Evolutionary conservation across 768 basidiomycete genomes (phyloP).

Genomic region (Rhodotorula babjevae): DNA sequence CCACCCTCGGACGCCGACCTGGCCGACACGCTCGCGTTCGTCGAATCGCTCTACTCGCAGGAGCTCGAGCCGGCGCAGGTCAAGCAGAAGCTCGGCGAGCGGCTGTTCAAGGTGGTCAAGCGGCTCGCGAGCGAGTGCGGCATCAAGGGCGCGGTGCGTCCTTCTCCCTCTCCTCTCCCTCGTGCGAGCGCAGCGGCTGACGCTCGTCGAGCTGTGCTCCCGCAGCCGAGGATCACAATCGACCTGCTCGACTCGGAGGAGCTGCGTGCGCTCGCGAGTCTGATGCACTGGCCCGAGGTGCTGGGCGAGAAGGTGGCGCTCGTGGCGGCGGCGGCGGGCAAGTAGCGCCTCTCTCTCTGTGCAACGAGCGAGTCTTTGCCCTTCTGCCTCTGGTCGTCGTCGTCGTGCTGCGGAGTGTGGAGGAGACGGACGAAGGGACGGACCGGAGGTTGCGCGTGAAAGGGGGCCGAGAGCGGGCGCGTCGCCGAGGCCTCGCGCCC

Average conservation of each 20-base stretch:
- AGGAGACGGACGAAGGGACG: no score
- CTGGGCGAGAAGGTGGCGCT: slow-evolving; percentile 65
- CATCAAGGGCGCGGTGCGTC: slow-evolving; percentile 63
- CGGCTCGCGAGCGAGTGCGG: slow-evolving; percentile 64
- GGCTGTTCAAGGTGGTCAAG: slow-evolving; percentile 46
- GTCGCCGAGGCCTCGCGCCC: no score
- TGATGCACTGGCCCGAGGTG: slow-evolving; percentile 76
- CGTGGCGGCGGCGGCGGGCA: not conserved
- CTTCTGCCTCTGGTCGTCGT: no score
- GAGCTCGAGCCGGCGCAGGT: slow-evolving; percentile 56
- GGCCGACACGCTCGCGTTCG: slow-evolving; percentile 66
- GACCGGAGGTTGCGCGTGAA: not conserved
- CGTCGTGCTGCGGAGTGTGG: no score
- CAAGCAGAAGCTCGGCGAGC: slow-evolving; percentile 65
- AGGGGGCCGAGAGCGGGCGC: not conserved
- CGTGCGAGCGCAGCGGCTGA: not conserved
- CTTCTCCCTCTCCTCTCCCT: not conserved
- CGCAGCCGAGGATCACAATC: slow-evolving; percentile 77
- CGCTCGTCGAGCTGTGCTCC: not conserved
- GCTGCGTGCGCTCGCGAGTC: slow-evolving; percentile 71
- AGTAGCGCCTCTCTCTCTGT: no score
- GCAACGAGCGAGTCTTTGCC: not conserved
- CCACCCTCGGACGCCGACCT: not conserved
- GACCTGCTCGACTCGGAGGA: slow-evolving; percentile 77
- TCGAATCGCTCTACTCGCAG: slow-evolving; percentile 56